Evolutionary conservation across 2,329 filamentous ascomycete genomes (phyloP).

Genomic region (Hortaea sp.): DNA sequence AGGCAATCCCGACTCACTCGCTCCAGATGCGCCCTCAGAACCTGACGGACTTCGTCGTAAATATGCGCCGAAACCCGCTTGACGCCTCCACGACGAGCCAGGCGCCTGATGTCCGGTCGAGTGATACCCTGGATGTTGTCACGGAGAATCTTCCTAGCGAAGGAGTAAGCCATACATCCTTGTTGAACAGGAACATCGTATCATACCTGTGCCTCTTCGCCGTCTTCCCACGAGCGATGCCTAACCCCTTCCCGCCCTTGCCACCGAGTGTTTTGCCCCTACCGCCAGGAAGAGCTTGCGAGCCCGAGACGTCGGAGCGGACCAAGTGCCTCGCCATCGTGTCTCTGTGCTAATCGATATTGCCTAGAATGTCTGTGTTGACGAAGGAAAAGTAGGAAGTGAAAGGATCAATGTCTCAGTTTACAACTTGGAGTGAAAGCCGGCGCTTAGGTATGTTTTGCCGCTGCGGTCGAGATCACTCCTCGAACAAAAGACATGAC

Average conservation of each 20-base stretch:
- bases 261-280: constrained; percentile 1
- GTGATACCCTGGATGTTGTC: constrained; percentile 99
- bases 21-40: constrained; percentile 44
- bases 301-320: constrained; percentile 4
- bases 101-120: constrained; percentile 55
- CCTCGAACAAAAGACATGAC: no score
- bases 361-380: no score
- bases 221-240: constrained; percentile 9
- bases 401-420: no score
- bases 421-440: no score
- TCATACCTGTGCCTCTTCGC: constrained; percentile 16
- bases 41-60: constrained; percentile 51
- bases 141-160: constrained; percentile 79
- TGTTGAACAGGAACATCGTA: no score
- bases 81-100: constrained; percentile 67
- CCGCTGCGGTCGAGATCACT: no score
- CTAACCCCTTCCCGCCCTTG: constrained; percentile 9
- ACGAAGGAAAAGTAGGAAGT: no score
- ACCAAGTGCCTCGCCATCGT: no score
- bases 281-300: neutral
- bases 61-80: constrained; percentile 59
- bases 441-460: no score
- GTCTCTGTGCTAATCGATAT: no score
- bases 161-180: no score
- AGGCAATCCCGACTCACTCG: constrained; percentile 42